A percentile compares a stretch with the other conserved stretches of the same genome.
Evolutionary conservation across 352 stramenopile genomes (phyloP).

Genomic region (Pythium periplocum): DNA sequence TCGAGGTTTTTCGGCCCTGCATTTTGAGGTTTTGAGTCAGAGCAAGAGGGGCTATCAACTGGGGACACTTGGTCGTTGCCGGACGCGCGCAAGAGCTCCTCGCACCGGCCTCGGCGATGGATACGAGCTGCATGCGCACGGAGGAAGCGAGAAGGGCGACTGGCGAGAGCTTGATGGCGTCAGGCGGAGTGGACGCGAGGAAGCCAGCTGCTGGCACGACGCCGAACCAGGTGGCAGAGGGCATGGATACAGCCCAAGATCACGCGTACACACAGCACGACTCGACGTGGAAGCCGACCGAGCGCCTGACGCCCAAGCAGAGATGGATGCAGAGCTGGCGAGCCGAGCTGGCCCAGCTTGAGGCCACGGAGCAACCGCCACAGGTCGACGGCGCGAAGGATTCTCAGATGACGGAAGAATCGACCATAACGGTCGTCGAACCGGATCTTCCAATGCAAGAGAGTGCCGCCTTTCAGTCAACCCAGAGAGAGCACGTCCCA

Average conservation of each 20-base stretch:
- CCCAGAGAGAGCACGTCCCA: not conserved
- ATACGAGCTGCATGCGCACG: not conserved
- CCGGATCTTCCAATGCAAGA: not conserved
- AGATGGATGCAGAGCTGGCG: slow-evolving; percentile 75
- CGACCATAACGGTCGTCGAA: not conserved
- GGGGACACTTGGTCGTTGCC: not conserved
- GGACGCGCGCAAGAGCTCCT: not conserved
- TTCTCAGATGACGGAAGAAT: not conserved
- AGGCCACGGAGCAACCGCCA: slow-evolving; percentile 24
- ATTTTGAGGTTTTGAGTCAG: slow-evolving; percentile 5
- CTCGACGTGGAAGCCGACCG: slow-evolving; percentile 3
- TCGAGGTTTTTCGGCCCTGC: slow-evolving; percentile 4
- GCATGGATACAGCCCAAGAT: not conserved
- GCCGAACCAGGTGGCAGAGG: slow-evolving; percentile 12
- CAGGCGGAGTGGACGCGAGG: not conserved
- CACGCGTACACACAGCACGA: too few relatives aligned
- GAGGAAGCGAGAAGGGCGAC: not conserved
- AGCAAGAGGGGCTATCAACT: not conserved
- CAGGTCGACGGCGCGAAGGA: not conserved
- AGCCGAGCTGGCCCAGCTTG: slow-evolving; percentile 31
- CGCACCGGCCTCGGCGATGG: not conserved
- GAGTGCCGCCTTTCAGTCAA: not conserved
- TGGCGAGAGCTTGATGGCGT: not conserved
- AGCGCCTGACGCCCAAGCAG: slow-evolving; percentile 61
- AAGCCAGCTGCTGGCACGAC: slow-evolving; percentile 2